phyloP scores from a whole-genome alignment of 768 basidiomycete species.

The Pulveroboletus sp. region DNA sequence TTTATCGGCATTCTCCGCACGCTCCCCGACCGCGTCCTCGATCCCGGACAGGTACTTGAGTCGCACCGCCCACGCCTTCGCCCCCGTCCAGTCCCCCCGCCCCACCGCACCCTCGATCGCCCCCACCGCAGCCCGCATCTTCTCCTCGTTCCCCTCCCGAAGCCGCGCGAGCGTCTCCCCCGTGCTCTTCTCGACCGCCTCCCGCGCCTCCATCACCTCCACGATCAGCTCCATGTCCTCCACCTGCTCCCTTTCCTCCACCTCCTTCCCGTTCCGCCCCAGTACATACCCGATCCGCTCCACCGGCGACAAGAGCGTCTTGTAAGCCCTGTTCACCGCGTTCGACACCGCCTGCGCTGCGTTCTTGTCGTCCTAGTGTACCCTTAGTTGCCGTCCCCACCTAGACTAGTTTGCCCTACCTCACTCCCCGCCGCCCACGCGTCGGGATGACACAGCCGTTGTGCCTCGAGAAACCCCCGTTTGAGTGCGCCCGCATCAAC shows the following conservation, averaged over 20 bases:
- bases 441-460: constrained; percentile 83
- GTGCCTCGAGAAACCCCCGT: constrained; percentile 63
- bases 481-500: constrained; percentile 61
- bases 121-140: constrained; percentile 43
- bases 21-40: constrained; percentile 29
- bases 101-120: constrained; percentile 50
- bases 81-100: constrained; percentile 49
- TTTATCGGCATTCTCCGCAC: constrained; percentile 21
- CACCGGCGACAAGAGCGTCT: constrained; percentile 66
- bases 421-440: constrained; percentile 67
- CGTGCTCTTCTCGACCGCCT: constrained; percentile 58
- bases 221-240: constrained; percentile 68
- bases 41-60: constrained; percentile 73
- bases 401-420: constrained; percentile 35
- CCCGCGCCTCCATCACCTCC: constrained; percentile 75
- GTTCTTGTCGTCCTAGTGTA: constrained; percentile 21
- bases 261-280: constrained; percentile 49
- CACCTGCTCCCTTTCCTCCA: constrained; percentile 67
- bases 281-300: constrained; percentile 81
- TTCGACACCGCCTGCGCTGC: constrained; percentile 49
- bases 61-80: constrained; percentile 57
- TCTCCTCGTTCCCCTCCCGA: constrained; percentile 48
- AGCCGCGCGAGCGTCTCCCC: constrained; percentile 53
- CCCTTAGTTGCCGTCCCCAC: constrained; percentile 6
- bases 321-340: constrained; percentile 79